Conservation (phyloP, 371 early-diverging fungal genomes). For the Syncephalastrum racemosum region DNA sequence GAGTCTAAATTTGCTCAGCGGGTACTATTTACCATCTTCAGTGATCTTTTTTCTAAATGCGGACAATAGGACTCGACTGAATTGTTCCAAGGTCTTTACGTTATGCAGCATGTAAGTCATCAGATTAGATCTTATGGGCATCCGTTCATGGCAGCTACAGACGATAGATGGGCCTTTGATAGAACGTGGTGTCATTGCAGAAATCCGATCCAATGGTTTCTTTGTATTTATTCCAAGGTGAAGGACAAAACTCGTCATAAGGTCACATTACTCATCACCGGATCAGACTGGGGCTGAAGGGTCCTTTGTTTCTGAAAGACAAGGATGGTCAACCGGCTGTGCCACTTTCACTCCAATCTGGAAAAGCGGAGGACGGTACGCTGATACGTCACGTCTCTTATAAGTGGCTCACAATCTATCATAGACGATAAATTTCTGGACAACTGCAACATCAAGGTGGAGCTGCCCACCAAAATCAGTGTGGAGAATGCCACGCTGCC, state of each 20-base stretch:
- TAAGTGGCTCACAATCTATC: background rate
- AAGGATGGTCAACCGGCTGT: constrained; percentile 52
- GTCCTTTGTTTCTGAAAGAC: constrained; percentile 66
- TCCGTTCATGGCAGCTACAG: constrained; percentile 1
- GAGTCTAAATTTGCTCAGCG: constrained; percentile 76
- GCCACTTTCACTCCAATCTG: constrained; percentile 61
- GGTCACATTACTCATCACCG: background rate
- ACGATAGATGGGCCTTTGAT: constrained; percentile 43
- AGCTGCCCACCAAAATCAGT: constrained; percentile 14
- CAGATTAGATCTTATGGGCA: background rate
- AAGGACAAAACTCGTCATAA: background rate
- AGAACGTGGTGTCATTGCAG: constrained; percentile 69
- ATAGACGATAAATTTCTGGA: constrained; percentile 32
- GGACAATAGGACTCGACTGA: constrained; percentile 65
- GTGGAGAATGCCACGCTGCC: constrained; percentile 28
- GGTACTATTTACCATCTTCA: constrained; percentile 18
- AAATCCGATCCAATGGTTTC: constrained; percentile 74
- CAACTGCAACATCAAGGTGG: constrained; percentile 19
- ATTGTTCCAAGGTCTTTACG: constrained; percentile 72
- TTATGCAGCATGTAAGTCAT: constrained; percentile 54
- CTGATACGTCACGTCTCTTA: background rate
- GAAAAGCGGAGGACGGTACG: constrained; percentile 37
- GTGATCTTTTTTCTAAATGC: background rate
- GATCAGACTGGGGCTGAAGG: constrained; percentile 62
- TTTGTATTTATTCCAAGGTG: constrained; percentile 71